Evolutionary conservation across 805 yeast genomes (phyloP), one percentile per base, ranked within the genome.

Genomic region (Wickerhamomyces subpelliculosus): DNA sequence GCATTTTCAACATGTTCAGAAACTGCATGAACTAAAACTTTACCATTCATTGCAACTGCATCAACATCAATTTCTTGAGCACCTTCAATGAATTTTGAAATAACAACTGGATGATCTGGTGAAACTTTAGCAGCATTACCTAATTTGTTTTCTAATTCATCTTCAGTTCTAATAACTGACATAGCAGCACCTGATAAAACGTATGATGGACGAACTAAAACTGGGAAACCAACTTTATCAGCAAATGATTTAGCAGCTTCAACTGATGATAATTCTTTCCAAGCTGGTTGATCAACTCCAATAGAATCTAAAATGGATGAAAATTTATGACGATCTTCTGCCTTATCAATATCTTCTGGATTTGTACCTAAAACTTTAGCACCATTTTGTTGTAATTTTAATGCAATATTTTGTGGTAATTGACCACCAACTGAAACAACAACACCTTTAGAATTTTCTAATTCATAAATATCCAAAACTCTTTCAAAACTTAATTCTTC

Each of bases 1-100:
- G 98, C 98, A 56, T 89, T 88, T 68, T 90, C 98, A 56, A 89
- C 95, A 62, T 90, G 98, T 65, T 93, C 98, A 47, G 96, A 85
- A 42, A 90, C 84, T 42, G 96, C 97, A 63, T 90, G 98, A 41
- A 90, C 94, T 36, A 90, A 67, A 39, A 90, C 86, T 54, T 78
- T 65, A 54, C 98, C 98, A 40, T 88, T 72, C 52, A 76, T 67
- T 32, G 97, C 97, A 57, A 90, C 98, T 43, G 88, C 97, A 68
- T 90, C 98, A 52, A 90, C 84, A 64, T 90, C 98, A 53, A 90
- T 90, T 67, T 90, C 98, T 64, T 88, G 82, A 19, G 98, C 97
- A 47, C 94, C 94, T 64, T 84, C 85, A 54, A 90, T 93, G 61
- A 87, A 90, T 65, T 90, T 93, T 54, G 97, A 83, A 57, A 90